Evolutionary conservation across 164 flowering plant species (phyloP).

Genomic region (Annona cherimola): DNA sequence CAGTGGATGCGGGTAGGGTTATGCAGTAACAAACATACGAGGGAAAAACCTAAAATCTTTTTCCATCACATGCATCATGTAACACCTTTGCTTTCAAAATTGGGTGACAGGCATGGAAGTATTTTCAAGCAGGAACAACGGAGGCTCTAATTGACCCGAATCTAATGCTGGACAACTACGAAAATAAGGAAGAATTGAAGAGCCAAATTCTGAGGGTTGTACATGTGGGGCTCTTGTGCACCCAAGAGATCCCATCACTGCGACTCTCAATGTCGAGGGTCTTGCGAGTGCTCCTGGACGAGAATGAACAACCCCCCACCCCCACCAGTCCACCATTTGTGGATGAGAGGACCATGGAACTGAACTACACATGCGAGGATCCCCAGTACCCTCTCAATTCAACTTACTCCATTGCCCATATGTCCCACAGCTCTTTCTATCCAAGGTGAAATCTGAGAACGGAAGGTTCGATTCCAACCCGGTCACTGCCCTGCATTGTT

Average conservation of each 20-base stretch:
- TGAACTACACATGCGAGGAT: slow-evolving; percentile 32
- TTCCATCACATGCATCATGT: not conserved
- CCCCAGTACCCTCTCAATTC: slow-evolving; percentile 23
- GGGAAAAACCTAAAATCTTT: not conserved
- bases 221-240: slow-evolving; percentile 79
- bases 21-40: not conserved
- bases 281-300: slow-evolving; percentile 53
- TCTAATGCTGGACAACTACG: slow-evolving; percentile 18
- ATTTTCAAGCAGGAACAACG: slow-evolving; percentile 30
- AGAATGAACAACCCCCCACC: slow-evolving; percentile 45
- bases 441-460: slow-evolving; percentile 44
- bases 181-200: slow-evolving; percentile 29
- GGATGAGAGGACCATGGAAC: slow-evolving; percentile 50
- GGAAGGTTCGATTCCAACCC: not conserved
- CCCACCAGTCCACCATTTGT: slow-evolving; percentile 74
- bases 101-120: slow-evolving; percentile 44
- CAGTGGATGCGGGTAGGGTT: not conserved
- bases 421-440: slow-evolving; percentile 51
- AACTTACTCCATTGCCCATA: slow-evolving; percentile 42
- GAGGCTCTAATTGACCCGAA: slow-evolving; percentile 35
- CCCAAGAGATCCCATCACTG: slow-evolving; percentile 61
- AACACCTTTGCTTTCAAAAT: not conserved
- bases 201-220: slow-evolving; percentile 43
- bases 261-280: slow-evolving; percentile 72
- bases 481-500: too few relatives aligned